Conservation (phyloP, 202 grass and related monocot species). For the Eragrostis tef region DNA sequence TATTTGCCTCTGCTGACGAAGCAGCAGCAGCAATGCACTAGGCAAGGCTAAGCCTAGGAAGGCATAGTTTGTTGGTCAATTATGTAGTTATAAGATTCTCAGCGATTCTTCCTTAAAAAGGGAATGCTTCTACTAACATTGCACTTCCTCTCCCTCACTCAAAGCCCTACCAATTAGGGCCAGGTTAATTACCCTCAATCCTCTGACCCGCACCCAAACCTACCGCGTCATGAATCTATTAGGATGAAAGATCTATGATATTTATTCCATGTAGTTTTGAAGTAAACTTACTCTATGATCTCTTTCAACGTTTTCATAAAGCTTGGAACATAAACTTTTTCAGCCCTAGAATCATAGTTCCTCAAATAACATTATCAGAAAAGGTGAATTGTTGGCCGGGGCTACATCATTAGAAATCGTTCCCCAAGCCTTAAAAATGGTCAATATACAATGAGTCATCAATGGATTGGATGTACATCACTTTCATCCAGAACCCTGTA, state of each 20-base stretch:
- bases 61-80: background rate
- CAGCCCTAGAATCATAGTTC: background rate
- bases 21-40: background rate
- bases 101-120: background rate
- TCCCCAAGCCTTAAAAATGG: slow-evolving; percentile 12
- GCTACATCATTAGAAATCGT: background rate
- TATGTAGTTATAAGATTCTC: background rate
- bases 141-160: background rate
- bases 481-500: background rate
- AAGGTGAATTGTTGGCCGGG: background rate
- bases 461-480: slow-evolving; percentile 4
- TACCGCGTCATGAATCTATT: background rate
- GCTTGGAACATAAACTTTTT: background rate
- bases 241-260: background rate
- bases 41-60: background rate
- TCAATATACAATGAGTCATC: slow-evolving; percentile 20
- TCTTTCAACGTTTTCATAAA: background rate
- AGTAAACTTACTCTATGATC: background rate
- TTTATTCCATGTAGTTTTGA: background rate
- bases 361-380: slow-evolving; percentile 19
- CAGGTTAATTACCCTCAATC: background rate
- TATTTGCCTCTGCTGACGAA: background rate
- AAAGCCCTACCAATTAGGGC: background rate
- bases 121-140: background rate
- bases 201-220: background rate